Conservation (phyloP, 768 basidiomycete species). For the Leccinum longicurvipes region DNA sequence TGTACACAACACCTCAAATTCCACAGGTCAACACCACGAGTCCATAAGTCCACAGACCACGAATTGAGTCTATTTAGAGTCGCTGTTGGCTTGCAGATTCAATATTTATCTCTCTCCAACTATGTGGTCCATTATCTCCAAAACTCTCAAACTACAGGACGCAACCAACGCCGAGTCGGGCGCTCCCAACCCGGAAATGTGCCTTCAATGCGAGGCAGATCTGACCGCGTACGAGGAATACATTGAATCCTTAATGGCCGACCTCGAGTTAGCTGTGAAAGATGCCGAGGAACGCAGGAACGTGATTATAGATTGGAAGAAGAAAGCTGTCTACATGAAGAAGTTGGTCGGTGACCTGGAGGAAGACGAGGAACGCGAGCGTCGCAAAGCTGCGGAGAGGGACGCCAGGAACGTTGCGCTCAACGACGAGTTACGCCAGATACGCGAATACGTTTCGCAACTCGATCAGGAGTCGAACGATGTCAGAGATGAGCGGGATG, state of each 20-base stretch:
- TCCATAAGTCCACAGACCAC: too few relatives aligned
- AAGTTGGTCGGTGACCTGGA: constrained; percentile 62
- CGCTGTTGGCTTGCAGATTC: too few relatives aligned
- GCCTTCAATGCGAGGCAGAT: constrained; percentile 74
- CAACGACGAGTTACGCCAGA: constrained; percentile 70
- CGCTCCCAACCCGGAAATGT: constrained; percentile 44
- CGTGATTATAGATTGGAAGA: constrained; percentile 63
- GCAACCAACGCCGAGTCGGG: constrained; percentile 20
- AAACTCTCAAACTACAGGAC: constrained; percentile 47
- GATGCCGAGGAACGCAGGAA: constrained; percentile 60
- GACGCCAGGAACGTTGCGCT: constrained; percentile 85
- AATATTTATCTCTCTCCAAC: background rate
- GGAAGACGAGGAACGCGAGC: constrained; percentile 83
- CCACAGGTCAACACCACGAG: background rate
- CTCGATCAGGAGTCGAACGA: constrained; percentile 66
- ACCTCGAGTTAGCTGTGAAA: constrained; percentile 52
- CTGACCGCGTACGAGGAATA: constrained; percentile 70
- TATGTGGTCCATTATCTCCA: constrained; percentile 66
- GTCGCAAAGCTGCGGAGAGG: constrained; percentile 76
- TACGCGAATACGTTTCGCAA: constrained; percentile 77
- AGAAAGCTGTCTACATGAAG: constrained; percentile 75
- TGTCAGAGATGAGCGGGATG: constrained; percentile 43
- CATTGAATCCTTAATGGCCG: constrained; percentile 55
- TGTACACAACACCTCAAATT: too few relatives aligned
- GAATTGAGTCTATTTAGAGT: too few relatives aligned